These are phyloP conservation scores for Tolypocladium album DNA, from an alignment of 2,329 filamentous ascomycete genomes.

Conservation along the genomic window DNA sequence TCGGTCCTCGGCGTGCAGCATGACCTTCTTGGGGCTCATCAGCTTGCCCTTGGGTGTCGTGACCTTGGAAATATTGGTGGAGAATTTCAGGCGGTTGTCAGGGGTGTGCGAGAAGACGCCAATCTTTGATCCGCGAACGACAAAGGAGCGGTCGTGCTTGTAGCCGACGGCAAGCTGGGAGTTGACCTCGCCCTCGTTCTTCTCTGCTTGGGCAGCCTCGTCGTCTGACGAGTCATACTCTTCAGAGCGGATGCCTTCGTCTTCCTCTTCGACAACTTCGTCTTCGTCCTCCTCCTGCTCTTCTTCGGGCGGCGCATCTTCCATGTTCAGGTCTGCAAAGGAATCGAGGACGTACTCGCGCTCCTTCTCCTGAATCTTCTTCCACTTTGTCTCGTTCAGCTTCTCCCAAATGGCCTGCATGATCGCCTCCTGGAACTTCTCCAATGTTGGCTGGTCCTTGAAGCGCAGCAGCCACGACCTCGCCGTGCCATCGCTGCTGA, in stretches of 20 bases:
- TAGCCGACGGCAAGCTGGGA: conserved; percentile 92
- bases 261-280: conserved; percentile 51
- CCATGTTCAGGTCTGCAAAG: conserved; percentile 89
- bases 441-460: conserved; percentile 68
- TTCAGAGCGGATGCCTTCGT: conserved; percentile 59
- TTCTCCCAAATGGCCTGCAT: conserved; percentile 98
- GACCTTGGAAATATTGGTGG: conserved; percentile 94
- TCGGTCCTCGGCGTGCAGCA: conserved; percentile 84
- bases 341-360: conserved; percentile 91
- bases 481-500: conserved; percentile 74
- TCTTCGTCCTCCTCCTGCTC: conserved; percentile 44
- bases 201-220: conserved; percentile 59
- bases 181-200: conserved; percentile 70
- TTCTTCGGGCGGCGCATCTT: conserved; percentile 52
- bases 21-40: conserved; percentile 93
- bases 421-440: conserved; percentile 83
- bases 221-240: conserved; percentile 62
- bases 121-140: conserved; percentile 94
- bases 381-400: conserved; percentile 88
- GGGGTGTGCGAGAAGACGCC: conserved; percentile 95
- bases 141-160: conserved; percentile 93
- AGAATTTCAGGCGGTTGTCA: conserved; percentile 89
- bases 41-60: conserved; percentile 76
- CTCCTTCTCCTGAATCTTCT: conserved; percentile 83
- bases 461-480: conserved; percentile 95